Conservation (phyloP, 225 moss, liverwort and hornwort species). For the Takakia lepidozioides region DNA sequence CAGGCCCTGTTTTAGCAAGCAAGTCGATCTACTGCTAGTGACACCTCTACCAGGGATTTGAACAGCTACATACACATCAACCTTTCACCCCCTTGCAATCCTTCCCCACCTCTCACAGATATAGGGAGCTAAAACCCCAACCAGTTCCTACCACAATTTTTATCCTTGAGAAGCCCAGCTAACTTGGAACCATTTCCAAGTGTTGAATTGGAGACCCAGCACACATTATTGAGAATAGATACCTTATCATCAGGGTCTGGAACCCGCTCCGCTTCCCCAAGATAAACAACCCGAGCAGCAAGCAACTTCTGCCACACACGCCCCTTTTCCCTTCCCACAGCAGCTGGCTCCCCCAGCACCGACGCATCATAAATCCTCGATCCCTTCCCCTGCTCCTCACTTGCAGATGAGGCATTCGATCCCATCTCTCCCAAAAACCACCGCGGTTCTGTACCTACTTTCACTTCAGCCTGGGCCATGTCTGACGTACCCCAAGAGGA, state of each 20-base stretch:
- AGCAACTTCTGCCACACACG: conserved; percentile 84
- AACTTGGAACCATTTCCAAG: too few relatives aligned
- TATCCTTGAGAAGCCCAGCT: too few relatives aligned
- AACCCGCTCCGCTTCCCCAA: conserved; percentile 81
- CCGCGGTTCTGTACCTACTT: background rate
- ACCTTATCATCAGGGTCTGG: conserved; percentile 81
- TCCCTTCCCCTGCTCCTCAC: conserved; percentile 28
- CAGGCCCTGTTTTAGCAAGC: background rate
- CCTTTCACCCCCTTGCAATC: too few relatives aligned
- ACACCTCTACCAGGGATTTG: too few relatives aligned
- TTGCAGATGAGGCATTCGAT: conserved; percentile 4
- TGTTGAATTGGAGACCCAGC: too few relatives aligned
- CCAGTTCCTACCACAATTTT: too few relatives aligned
- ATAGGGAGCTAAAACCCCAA: too few relatives aligned
- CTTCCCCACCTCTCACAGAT: too few relatives aligned
- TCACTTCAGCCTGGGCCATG: conserved; percentile 25
- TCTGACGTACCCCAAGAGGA: conserved; percentile 18
- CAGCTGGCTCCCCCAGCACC: conserved; percentile 74
- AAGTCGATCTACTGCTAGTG: too few relatives aligned
- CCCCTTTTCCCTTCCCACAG: conserved; percentile 47
- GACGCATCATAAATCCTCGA: conserved; percentile 83
- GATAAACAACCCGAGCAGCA: conserved; percentile 74
- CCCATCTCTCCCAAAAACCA: conserved; percentile 28
- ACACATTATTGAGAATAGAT: too few relatives aligned
- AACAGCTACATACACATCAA: too few relatives aligned